phyloP scores from a whole-genome alignment of 768 basidiomycete genomes.

The Phanerochaete carnosa region DNA sequence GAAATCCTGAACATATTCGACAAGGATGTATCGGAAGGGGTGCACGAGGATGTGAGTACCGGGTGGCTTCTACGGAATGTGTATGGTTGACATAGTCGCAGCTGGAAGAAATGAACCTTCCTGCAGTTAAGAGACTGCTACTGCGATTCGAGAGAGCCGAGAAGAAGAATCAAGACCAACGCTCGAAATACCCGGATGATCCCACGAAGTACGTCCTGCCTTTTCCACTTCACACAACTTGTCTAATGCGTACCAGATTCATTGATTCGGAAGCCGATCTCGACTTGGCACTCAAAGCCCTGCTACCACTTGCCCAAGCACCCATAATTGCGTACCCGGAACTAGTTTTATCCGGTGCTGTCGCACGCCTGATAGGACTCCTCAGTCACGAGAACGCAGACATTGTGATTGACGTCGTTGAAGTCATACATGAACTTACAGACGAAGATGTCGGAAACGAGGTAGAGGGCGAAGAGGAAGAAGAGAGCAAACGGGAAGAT shows the following conservation, averaged over 20 bases:
- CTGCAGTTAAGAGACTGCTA: conserved; percentile 69
- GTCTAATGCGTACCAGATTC: conserved; percentile 56
- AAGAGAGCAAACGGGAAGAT: conserved; percentile 54
- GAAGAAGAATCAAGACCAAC: conserved; percentile 93
- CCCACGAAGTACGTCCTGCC: conserved; percentile 70
- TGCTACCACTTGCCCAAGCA: conserved; percentile 86
- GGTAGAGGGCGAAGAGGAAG: conserved; percentile 60
- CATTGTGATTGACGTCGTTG: conserved; percentile 94
- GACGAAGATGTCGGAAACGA: conserved; percentile 94
- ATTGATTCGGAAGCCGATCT: conserved; percentile 98
- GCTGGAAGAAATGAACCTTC: conserved; percentile 67
- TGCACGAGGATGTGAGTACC: conserved; percentile 57
- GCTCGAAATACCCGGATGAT: conserved; percentile 92
- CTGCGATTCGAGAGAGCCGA: conserved; percentile 83
- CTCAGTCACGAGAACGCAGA: conserved; percentile 96
- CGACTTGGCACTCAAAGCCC: conserved; percentile 78
- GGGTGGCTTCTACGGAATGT: neutral
- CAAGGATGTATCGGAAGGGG: conserved; percentile 56
- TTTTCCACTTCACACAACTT: conserved; percentile 2
- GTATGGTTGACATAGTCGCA: conserved; percentile 25
- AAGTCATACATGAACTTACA: conserved; percentile 89
- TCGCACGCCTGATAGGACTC: conserved; percentile 73
- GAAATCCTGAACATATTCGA: conserved; percentile 96
- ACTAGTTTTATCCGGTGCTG: conserved; percentile 71
- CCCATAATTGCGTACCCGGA: conserved; percentile 87